A percentile compares a stretch with the other conserved stretches of the same genome.
Conservation (phyloP, 768 basidiomycete genomes). For the Clitopilus hobsonii region DNA sequence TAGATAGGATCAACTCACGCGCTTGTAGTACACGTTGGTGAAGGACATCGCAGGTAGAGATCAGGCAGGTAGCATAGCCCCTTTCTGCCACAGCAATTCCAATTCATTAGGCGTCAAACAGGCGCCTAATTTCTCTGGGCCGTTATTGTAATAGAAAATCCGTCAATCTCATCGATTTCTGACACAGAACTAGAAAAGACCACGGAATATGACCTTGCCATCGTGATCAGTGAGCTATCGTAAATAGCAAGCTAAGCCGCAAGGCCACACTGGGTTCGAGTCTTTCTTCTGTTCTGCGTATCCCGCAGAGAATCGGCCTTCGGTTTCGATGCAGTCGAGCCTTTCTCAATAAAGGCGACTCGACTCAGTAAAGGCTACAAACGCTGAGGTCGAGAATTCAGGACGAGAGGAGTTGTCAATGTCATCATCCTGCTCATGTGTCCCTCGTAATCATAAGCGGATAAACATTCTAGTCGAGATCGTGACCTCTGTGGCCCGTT, state of each 20-base stretch:
- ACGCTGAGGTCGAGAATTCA: not conserved
- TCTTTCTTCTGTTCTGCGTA: no score
- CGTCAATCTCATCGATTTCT: no score
- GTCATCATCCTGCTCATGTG: not conserved
- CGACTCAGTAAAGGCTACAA: no score
- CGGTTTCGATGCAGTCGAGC: no score
- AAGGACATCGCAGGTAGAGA: slow-evolving; percentile 53
- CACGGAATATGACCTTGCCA: no score
- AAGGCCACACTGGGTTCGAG: no score
- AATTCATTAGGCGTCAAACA: not conserved
- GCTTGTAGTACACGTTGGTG: slow-evolving; percentile 85
- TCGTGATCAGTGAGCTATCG: no score
- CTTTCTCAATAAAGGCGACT: no score
- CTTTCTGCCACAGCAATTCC: not conserved
- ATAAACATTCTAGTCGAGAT: not conserved
- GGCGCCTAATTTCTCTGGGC: not conserved
- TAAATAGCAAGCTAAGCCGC: no score
- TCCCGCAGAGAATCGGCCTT: no score
- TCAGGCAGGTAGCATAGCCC: not conserved
- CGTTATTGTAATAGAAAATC: no score
- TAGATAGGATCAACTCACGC: slow-evolving; percentile 45
- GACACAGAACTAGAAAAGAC: no score
- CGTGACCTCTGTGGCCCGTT: not conserved
- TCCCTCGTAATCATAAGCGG: not conserved
- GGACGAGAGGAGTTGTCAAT: not conserved